phyloP scores from a whole-genome alignment of 2,329 filamentous ascomycete genomes.

The Sclerotiophoma versabilis region DNA sequence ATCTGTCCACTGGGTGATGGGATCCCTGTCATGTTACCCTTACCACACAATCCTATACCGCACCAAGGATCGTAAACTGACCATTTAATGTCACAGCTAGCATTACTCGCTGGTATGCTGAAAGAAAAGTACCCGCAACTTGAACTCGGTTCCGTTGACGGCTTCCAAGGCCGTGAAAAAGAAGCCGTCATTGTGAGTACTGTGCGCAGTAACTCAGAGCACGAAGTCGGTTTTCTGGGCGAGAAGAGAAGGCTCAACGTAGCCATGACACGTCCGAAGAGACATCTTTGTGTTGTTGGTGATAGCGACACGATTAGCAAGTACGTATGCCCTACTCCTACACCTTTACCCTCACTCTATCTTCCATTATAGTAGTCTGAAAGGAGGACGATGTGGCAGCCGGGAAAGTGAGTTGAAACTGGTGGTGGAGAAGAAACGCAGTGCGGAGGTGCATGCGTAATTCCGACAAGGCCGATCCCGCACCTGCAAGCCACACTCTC shows the following conservation, averaged over 20 bases:
- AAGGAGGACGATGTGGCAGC: constrained; percentile 10
- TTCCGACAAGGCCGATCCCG: constrained; percentile 5
- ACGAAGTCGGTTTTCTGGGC: constrained; percentile 90
- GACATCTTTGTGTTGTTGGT: constrained; percentile 88
- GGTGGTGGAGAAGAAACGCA: neutral
- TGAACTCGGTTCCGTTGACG: constrained; percentile 95
- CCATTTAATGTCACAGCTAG: constrained; percentile 62
- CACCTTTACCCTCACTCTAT: neutral
- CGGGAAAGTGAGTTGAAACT: constrained; percentile 9
- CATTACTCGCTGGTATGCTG: constrained; percentile 75
- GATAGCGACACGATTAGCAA: constrained; percentile 91
- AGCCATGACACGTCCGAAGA: constrained; percentile 93
- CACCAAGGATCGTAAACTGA: constrained; percentile 6
- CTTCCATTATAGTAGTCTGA: neutral
- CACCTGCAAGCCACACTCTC: constrained; percentile 13
- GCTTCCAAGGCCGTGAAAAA: constrained; percentile 96
- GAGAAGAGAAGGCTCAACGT: constrained; percentile 95
- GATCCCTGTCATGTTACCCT: constrained; percentile 12
- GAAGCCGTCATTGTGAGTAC: constrained; percentile 92
- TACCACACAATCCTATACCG: neutral
- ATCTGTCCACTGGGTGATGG: constrained; percentile 14
- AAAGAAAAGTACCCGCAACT: constrained; percentile 84
- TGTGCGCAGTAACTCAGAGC: constrained; percentile 87
- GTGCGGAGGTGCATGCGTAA: constrained; percentile 6
- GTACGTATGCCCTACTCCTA: constrained; percentile 62